Evolutionary conservation across 805 yeast species (phyloP), one percentile per base, ranked within the genome.

Genomic region (Jamesozyma rosinii): DNA sequence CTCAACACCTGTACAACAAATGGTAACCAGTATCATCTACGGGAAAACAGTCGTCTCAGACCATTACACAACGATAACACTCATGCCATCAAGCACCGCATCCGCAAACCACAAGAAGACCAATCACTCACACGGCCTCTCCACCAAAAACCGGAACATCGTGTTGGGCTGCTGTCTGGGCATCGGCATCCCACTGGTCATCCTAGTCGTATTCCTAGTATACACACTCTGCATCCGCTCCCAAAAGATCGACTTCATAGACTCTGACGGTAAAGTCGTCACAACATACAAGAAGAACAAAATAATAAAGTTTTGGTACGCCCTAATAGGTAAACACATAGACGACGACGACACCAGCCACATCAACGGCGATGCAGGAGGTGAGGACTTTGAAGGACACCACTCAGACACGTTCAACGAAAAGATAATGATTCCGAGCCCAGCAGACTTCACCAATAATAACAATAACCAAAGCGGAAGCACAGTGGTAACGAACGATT

Each of bases 91-190:
- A 6, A 48, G 50, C 2, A 50, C 58, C n/a, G 55, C 65, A 0
- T 49, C 52, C 2, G 39, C 60, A 2, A 47, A 44, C 15, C 18
- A 38, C 10, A 46, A 40, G 19, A 32, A 20, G 3, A 11, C 30
- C 4, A 11, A 35, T 19, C 44, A 52, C 32, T 35, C 30, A 6
- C 11, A 50, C 4, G 81, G 81, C 0, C 61, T 79, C 6, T 69
- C 80, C 1, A 54, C 66, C 14, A 70, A 72, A 40, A 62, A 73
- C 45, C 69, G 74, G 43, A 72, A 72, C 44, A 71, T 81, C 30
- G 76, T 81, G 20, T 71, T 80, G 41, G 88, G 88, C 33, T 79
- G 80, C 45, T 81, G 77, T 24, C 81, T 81, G 5, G 88, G 88
- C 43, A 72, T 83, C 13, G 85, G 85, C 41, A 77, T 79, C 0